Evolutionary conservation across 495 filamentous ascomycete species (phyloP).

Genomic region (Viridothelium virens): DNA sequence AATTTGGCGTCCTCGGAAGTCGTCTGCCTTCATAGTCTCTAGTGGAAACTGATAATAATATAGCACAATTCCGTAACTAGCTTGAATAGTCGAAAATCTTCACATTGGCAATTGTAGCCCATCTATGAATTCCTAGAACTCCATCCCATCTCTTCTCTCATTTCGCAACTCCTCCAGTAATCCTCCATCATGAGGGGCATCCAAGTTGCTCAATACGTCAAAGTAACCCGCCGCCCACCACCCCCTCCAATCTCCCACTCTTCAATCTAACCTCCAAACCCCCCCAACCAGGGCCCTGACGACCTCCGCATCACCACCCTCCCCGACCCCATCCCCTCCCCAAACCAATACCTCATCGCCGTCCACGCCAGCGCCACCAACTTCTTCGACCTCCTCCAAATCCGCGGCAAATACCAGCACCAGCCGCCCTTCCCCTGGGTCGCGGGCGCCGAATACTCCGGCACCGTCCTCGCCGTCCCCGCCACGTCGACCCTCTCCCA

Average conservation of each 20-base stretch:
- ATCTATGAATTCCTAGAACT: no score
- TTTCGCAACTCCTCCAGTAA: neutral
- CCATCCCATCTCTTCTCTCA: neutral
- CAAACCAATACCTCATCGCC: conserved; percentile 76
- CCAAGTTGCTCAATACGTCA: conserved; percentile 74
- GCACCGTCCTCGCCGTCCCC: conserved; percentile 61
- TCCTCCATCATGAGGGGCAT: conserved; percentile 64
- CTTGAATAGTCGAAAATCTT: no score
- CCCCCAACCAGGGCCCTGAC: conserved; percentile 52
- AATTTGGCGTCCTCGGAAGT: no score
- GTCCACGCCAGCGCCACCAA: conserved; percentile 86
- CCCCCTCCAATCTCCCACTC: no score
- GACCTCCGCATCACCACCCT: conserved; percentile 69
- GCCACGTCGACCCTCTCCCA: conserved; percentile 33
- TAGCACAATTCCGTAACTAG: no score
- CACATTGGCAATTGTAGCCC: no score
- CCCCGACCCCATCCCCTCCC: conserved; percentile 58
- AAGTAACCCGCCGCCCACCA: conserved; percentile 42
- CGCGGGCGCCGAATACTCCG: conserved; percentile 78
- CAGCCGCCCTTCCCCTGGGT: conserved; percentile 75
- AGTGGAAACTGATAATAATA: no score
- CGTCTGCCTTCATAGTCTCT: no score
- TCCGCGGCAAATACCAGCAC: conserved; percentile 68
- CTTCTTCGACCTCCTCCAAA: conserved; percentile 92
- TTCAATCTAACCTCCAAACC: no score